A percentile compares a stretch with the other conserved stretches of the same genome.
Conservation (phyloP, 306 rosid species). For the Adenanthera pavonina region DNA sequence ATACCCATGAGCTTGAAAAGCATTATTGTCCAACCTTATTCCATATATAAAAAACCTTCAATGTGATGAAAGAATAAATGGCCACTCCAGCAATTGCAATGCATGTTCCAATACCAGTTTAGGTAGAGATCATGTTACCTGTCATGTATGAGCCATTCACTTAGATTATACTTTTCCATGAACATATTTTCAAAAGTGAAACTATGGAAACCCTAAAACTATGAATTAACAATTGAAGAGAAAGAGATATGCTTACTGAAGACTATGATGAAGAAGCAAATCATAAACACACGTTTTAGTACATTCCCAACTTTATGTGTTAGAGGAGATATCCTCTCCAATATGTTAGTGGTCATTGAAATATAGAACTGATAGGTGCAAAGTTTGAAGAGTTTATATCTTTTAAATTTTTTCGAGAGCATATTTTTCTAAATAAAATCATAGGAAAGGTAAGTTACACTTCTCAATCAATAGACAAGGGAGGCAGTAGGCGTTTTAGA, state of each 20-base stretch:
- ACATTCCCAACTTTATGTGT: constrained; percentile 98
- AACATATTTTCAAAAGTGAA: not conserved
- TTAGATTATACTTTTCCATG: not conserved
- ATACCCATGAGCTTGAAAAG: too few species aligned
- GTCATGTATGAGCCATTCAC: not conserved
- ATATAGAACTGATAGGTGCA: too few species aligned
- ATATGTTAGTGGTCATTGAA: constrained; percentile 78
- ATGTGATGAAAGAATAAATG: constrained; percentile 54
- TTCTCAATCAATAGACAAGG: not conserved
- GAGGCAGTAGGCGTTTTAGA: not conserved
- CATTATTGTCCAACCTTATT: too few species aligned
- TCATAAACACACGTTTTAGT: constrained; percentile 93
- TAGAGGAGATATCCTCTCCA: constrained; percentile 98
- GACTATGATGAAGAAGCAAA: constrained; percentile 79
- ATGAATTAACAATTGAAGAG: constrained; percentile 7
- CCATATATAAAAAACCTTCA: too few species aligned
- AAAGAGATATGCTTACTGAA: constrained; percentile 59
- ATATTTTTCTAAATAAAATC: not conserved
- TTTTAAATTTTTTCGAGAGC: not conserved
- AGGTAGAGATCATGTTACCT: constrained; percentile 96
- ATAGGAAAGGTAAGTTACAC: not conserved
- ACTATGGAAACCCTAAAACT: not conserved
- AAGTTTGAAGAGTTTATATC: not conserved
- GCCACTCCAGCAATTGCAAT: constrained; percentile 97
- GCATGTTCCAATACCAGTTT: constrained; percentile 87